Evolutionary conservation across 2,329 filamentous ascomycete genomes (phyloP).

Genomic region (Ceratocystis colombiana): DNA sequence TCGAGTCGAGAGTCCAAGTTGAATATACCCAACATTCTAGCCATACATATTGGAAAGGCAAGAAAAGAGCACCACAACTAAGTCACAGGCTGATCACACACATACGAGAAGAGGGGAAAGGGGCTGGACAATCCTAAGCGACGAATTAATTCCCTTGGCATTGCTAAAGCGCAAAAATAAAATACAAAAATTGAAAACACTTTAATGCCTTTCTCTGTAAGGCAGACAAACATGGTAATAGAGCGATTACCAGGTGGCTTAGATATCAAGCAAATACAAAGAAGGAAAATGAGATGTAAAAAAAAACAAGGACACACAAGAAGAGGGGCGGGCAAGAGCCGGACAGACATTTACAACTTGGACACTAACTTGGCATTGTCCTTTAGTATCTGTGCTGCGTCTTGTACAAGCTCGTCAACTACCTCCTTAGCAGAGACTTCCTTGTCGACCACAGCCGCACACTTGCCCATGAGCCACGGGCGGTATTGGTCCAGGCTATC

Average conservation of each 20-base stretch:
- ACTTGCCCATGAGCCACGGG: slow-evolving; percentile 94
- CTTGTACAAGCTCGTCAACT: slow-evolving; percentile 83
- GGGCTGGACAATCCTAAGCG: not conserved
- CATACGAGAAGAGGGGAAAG: not conserved
- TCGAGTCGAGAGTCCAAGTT: not conserved
- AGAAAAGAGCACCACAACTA: not conserved
- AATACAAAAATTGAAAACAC: slow-evolving; percentile 3
- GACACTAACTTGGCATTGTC: slow-evolving; percentile 52
- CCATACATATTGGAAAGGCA: not conserved
- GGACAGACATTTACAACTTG: slow-evolving; percentile 50
- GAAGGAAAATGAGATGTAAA: not conserved
- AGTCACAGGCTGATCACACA: not conserved
- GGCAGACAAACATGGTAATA: not conserved
- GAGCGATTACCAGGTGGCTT: not conserved
- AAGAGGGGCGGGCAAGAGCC: not conserved
- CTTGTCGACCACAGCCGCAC: slow-evolving; percentile 85
- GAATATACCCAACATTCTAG: not conserved
- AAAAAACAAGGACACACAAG: not conserved
- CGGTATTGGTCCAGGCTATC: slow-evolving; percentile 85
- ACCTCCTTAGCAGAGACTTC: slow-evolving; percentile 84
- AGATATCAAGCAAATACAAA: not conserved
- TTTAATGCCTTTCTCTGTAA: slow-evolving; percentile 12
- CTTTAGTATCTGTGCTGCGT: slow-evolving; percentile 62
- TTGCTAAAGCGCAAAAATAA: slow-evolving; percentile 1
- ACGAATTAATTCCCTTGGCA: not conserved